These are phyloP conservation scores for Perilla frutescens DNA, from an alignment of 257 asterid genomes.

Conservation along the genomic window DNA sequence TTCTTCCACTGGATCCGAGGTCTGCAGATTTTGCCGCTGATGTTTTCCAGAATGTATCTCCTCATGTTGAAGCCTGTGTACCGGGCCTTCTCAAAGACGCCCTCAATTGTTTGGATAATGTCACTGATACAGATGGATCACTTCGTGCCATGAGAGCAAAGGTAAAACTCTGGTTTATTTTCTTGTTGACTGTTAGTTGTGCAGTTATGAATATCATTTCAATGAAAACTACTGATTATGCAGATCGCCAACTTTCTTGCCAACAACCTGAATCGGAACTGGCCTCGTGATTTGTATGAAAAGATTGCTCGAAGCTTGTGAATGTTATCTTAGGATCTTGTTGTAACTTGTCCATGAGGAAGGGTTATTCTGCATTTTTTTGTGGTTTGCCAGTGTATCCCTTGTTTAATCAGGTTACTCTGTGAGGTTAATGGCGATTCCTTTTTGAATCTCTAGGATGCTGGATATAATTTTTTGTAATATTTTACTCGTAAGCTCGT, in stretches of 20 bases:
- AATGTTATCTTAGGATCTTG: slow-evolving; percentile 31
- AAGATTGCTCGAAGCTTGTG: slow-evolving; percentile 86
- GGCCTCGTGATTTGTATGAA: slow-evolving; percentile 96
- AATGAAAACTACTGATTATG: slow-evolving; percentile 27
- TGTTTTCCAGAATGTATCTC: slow-evolving; percentile 67
- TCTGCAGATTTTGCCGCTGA: slow-evolving; percentile 60
- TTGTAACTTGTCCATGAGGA: slow-evolving; percentile 26
- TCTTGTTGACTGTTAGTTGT: neutral
- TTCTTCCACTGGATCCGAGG: slow-evolving; percentile 92
- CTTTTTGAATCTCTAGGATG: neutral
- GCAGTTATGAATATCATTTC: neutral
- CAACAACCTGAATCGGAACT: slow-evolving; percentile 74
- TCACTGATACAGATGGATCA: slow-evolving; percentile 86
- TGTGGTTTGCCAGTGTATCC: neutral
- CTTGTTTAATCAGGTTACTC: slow-evolving; percentile 20
- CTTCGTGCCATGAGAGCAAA: slow-evolving; percentile 88
- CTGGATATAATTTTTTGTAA: neutral
- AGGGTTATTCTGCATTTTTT: slow-evolving; percentile 23
- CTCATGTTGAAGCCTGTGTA: slow-evolving; percentile 88
- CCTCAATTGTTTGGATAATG: slow-evolving; percentile 81
- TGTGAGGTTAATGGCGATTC: neutral
- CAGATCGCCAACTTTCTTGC: slow-evolving; percentile 97
- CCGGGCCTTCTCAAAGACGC: slow-evolving; percentile 91
- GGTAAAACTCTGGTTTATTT: slow-evolving; percentile 45
- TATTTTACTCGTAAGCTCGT: neutral